Base-by-base conservation (phyloP, 441 rosid genomes). In the Populus hybrid region DNA sequence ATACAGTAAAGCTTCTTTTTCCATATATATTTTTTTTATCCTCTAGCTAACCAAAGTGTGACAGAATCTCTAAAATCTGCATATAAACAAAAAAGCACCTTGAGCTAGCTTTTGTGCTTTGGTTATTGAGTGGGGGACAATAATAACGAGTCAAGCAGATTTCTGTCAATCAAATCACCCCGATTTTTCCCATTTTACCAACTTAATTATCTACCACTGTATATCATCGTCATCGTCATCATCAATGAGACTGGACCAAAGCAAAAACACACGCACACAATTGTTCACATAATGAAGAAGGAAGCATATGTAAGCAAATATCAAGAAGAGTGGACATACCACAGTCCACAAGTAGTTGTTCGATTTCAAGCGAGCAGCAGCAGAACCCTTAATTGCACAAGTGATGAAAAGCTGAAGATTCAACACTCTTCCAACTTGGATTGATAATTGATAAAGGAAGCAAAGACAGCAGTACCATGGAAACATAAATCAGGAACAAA, bases 101-200 rank as follows among this genome's bases (percentile, higher is more conserved):
- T 32, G 75, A 74, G 77, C 67, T 73, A 74, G 75, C 67, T 73
- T 82, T 83, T 80, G 46, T 35, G 74, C 64, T 78, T 66, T 77
- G 74, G 71, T 53, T 67, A 53, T 80, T 72, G 57, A 82, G 83
- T 80, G 82, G 86, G 79, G 79, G 84, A 89, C 84, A 82, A 81
- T 53, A 76, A 83, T 72, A 79, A 84, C 71, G 65, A 76, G 83
- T 63, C 81, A 82, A 84, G 79, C 72, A 75, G 59, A 82, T 80
- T 70, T 73, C 82, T 59, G 70, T 84, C 86, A 85, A 81, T 82
- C 89, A 81, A 80, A 75, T 81, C 83, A 78, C 66, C 78, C 53
- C 66, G 38, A 71, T 75, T 70, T 59, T 61, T 32, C 57, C 38
- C 9, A 50, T 73, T 26, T 21, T 30, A 72, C 57, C 75, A 65